Conservation (phyloP, 2,329 filamentous ascomycete species). For the Pseudogymnoascus sp. region DNA sequence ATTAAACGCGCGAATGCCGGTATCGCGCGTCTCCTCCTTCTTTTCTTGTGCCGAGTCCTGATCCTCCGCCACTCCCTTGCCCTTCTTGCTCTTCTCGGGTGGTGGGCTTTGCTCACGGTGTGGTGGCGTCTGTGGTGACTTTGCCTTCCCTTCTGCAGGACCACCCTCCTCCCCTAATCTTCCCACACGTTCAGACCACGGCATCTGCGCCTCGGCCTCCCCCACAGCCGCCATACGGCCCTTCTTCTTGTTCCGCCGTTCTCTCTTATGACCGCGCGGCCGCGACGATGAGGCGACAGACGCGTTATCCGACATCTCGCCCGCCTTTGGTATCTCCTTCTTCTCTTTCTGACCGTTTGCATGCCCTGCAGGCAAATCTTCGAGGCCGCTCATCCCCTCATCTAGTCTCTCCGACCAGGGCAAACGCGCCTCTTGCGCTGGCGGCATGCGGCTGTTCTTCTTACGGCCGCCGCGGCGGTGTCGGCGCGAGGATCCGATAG, state of each 20-base stretch:
- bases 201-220: background rate
- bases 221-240: background rate
- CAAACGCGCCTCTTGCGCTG: background rate
- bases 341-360: slow-evolving; percentile 17
- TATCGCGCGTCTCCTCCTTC: slow-evolving; percentile 13
- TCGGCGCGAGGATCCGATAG: background rate
- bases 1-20: slow-evolving; percentile 24
- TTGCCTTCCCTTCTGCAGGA: background rate
- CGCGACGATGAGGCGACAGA: background rate
- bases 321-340: slow-evolving; percentile 8
- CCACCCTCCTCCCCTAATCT: background rate
- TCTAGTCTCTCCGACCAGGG: background rate
- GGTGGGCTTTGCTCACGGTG: background rate
- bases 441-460: background rate
- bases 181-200: background rate
- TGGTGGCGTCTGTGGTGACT: background rate
- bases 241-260: slow-evolving; percentile 7
- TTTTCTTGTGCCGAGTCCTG: background rate
- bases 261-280: background rate
- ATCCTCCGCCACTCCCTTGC: background rate
- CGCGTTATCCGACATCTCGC: background rate
- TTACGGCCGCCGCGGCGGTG: background rate
- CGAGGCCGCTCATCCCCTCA: slow-evolving; percentile 2
- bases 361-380: slow-evolving; percentile 10
- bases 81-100: background rate